Evolutionary conservation across 1,139 yeast species (phyloP), one percentile per base, ranked within the genome.

Genomic region (Kodamaea alishanica): DNA sequence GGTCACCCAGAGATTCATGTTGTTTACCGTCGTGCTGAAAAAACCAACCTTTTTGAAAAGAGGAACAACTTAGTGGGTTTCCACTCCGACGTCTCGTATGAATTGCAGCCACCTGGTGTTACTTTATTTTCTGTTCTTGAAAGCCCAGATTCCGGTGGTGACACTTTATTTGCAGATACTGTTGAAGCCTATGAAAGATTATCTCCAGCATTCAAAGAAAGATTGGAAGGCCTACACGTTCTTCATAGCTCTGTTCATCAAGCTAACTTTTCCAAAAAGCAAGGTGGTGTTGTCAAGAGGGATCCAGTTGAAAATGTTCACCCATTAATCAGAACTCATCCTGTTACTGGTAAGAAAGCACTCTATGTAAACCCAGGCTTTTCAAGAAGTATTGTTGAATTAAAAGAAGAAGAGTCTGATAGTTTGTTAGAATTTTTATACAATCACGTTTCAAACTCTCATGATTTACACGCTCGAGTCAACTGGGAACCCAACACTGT

Each of bases 1-100:
- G 73, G 64, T 40, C 63, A 67, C 47, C 77, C 83, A 2, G 82
- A 81, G 49, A 67, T 84, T 45, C 89, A 81, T 52, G 63, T 81
- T 39, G 79, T 80, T 22, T 81, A 73, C 58, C 70, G 80, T 48
- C 67, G 78, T 48, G 73, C 77, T 24, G 72, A 70, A 9, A 34
- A 35, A 6, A 34, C 32, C 5, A 54, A 52, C 37, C 45, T 52
- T 24, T 42, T 30, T 32, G 35, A 36, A 4, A 20, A 35, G 20
- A 38, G 48, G 26, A 47, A 39, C 41, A 49, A 43, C 34, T 41
- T 41, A 30, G 41, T 47, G 29, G 41, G 34, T 22, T 49, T 46
- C 43, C 52, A 49, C 40, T 43, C 49, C 4, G 52, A 49, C 35
- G 50, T 48, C 20, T 45, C 51, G 11, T 49, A 49, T 37, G 52